These are phyloP conservation scores for Moesziomyces sp. DNA, from an alignment of 1,284 basidiomycete species.

Conservation along the genomic window DNA sequence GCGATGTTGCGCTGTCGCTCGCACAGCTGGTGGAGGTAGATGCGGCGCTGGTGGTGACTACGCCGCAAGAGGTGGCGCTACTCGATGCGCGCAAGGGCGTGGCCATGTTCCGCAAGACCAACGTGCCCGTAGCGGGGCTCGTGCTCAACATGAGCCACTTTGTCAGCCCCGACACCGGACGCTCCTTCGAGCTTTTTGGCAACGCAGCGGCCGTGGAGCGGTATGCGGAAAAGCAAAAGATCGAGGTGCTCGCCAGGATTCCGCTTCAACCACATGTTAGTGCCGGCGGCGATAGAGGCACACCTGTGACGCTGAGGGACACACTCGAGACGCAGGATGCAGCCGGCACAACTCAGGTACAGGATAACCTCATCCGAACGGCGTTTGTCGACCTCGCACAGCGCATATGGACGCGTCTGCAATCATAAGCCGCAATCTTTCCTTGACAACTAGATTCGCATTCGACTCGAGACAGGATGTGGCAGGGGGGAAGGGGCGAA, in stretches of 20 bases:
- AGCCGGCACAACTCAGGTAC: neutral
- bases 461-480: neutral
- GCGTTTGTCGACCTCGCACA: constrained; percentile 47
- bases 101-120: constrained; percentile 89
- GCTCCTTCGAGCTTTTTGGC: constrained; percentile 83
- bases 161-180: constrained; percentile 80
- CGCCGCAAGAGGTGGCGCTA: constrained; percentile 93
- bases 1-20: constrained; percentile 91
- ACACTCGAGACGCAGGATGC: constrained; percentile 48
- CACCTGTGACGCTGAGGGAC: constrained; percentile 70
- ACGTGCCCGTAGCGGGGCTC: constrained; percentile 86
- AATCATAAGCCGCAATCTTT: neutral
- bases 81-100: constrained; percentile 93
- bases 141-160: constrained; percentile 92
- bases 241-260: constrained; percentile 83
- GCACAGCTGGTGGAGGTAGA: constrained; percentile 80
- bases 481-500: neutral
- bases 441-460: neutral
- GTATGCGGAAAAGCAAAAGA: constrained; percentile 74
- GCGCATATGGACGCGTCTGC: constrained; percentile 34
- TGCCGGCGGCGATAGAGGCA: constrained; percentile 78
- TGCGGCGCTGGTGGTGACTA: constrained; percentile 76
- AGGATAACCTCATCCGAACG: constrained; percentile 16
- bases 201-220: constrained; percentile 75
- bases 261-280: constrained; percentile 85